These are phyloP conservation scores for Pleurotus ostreatus DNA, from an alignment of 768 basidiomycete genomes.

Conservation along the genomic window DNA sequence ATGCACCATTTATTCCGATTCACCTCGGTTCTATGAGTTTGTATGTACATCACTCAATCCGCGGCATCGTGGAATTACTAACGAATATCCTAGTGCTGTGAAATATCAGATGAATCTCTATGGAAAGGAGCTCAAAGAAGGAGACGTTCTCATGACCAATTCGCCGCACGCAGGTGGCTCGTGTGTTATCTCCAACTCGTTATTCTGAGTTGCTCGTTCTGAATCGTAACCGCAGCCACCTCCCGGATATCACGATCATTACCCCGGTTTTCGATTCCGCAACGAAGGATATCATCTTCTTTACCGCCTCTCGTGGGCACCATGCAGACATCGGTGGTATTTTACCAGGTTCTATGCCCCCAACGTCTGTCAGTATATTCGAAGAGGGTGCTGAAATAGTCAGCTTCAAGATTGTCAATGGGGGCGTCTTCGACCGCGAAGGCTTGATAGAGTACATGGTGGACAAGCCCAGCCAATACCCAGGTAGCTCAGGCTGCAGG, in stretches of 20 bases:
- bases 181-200: constrained; percentile 39
- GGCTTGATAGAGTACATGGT: constrained; percentile 79
- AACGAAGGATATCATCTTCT: constrained; percentile 68
- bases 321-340: constrained; percentile 95
- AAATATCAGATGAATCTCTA: constrained; percentile 85
- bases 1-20: constrained; percentile 89
- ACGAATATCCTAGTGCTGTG: constrained; percentile 53
- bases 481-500: constrained; percentile 83
- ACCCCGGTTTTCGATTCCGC: constrained; percentile 80
- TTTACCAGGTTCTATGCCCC: constrained; percentile 93
- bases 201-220: not conserved
- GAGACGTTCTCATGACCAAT: constrained; percentile 93
- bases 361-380: constrained; percentile 84
- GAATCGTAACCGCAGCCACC: constrained; percentile 31
- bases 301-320: constrained; percentile 90
- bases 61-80: not conserved
- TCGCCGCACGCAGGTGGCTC: constrained; percentile 86
- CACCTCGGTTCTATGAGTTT: constrained; percentile 90
- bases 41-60: constrained; percentile 38
- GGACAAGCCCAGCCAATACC: constrained; percentile 74
- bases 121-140: constrained; percentile 69
- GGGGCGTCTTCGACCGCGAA: constrained; percentile 74
- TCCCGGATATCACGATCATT: constrained; percentile 91
- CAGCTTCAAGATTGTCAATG: constrained; percentile 87
- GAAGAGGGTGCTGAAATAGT: constrained; percentile 92